Evolutionary conservation across 2,329 filamentous ascomycete species (phyloP).

Genomic region (Botrytis pseudocinerea): DNA sequence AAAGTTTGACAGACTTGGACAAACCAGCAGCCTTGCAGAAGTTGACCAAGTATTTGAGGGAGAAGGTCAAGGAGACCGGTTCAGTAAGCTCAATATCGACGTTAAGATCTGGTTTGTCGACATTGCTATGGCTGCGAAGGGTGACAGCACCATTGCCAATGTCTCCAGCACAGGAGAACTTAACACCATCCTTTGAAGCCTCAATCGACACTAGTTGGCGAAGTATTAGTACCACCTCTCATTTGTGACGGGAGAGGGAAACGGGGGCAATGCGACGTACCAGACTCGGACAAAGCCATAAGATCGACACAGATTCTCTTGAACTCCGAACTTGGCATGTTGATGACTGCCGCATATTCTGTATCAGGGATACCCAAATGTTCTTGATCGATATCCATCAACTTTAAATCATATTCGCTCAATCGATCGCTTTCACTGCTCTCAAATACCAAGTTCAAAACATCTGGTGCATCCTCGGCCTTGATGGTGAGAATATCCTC

Average conservation of each 20-base stretch:
- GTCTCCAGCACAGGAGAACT: slow-evolving; percentile 90
- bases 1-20: slow-evolving; percentile 81
- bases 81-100: slow-evolving; percentile 90
- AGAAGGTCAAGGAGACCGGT: slow-evolving; percentile 93
- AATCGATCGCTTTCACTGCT: slow-evolving; percentile 83
- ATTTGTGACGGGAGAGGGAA: neutral
- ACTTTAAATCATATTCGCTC: slow-evolving; percentile 99
- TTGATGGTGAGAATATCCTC: slow-evolving; percentile 96
- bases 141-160: slow-evolving; percentile 95
- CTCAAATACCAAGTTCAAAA: slow-evolving; percentile 95
- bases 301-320: slow-evolving; percentile 93
- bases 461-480: slow-evolving; percentile 94
- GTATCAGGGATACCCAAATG: slow-evolving; percentile 98
- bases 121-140: slow-evolving; percentile 80
- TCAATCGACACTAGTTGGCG: slow-evolving; percentile 79
- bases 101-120: slow-evolving; percentile 84
- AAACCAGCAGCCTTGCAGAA: slow-evolving; percentile 97
- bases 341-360: slow-evolving; percentile 91
- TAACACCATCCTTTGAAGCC: slow-evolving; percentile 94
- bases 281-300: slow-evolving; percentile 89
- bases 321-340: slow-evolving; percentile 88
- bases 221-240: slow-evolving; percentile 27
- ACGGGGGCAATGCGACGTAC: slow-evolving; percentile 53
- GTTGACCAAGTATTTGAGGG: slow-evolving; percentile 98
- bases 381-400: slow-evolving; percentile 99